phyloP scores from a whole-genome alignment of 768 basidiomycete genomes.

The Brasilioporus rufonigricans region DNA sequence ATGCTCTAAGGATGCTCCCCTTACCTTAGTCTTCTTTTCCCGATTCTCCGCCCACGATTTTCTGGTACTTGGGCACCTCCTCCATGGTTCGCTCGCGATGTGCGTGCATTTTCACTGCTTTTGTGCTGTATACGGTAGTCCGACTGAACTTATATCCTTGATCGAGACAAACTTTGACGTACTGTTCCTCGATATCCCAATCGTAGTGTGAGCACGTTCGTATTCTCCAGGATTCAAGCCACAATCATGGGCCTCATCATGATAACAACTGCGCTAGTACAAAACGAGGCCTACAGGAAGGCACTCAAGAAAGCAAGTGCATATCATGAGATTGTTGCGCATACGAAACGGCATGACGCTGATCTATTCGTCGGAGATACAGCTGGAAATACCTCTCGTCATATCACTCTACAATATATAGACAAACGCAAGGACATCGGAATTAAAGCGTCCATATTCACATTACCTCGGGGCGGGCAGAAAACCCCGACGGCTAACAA shows the following conservation, averaged over 20 bases:
- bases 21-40: slow-evolving; percentile 1
- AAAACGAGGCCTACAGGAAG: neutral
- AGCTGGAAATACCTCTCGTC: neutral
- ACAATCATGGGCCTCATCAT: neutral
- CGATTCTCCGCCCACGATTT: slow-evolving; percentile 7
- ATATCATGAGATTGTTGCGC: neutral
- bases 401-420: neutral
- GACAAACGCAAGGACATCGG: neutral
- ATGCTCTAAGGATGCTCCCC: neutral
- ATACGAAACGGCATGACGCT: neutral
- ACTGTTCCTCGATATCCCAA: neutral
- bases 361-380: neutral
- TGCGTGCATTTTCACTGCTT: neutral
- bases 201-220: neutral
- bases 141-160: too few species aligned
- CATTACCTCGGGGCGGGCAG: neutral
- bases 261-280: neutral
- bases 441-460: neutral
- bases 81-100: neutral
- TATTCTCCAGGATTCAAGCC: neutral
- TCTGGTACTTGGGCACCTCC: neutral
- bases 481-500: neutral
- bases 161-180: neutral
- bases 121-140: too few species aligned
- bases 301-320: neutral